phyloP scores from a whole-genome alignment of 148 eudicot species.

The Selenicereus undatus region DNA sequence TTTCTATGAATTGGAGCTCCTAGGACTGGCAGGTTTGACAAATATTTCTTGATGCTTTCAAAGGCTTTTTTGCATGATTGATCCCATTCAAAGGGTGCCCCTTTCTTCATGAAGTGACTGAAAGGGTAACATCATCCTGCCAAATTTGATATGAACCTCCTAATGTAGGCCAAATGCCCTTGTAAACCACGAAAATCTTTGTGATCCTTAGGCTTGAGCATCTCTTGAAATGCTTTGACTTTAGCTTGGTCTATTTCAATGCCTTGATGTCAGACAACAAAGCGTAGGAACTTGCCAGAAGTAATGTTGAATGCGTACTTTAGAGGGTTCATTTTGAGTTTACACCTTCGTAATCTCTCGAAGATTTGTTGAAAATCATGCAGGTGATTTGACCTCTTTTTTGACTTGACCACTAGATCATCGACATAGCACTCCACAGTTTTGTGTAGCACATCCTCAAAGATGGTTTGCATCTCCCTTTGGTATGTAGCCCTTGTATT shows the following conservation, averaged over 20 bases:
- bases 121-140: not conserved
- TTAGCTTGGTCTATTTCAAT: not conserved
- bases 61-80: too few species aligned
- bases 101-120: not conserved
- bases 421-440: too few species aligned
- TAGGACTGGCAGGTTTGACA: too few species aligned
- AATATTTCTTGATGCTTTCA: too few species aligned
- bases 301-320: not conserved
- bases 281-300: not conserved
- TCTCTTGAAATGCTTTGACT: not conserved
- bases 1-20: not conserved
- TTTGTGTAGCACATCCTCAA: too few species aligned
- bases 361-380: not conserved
- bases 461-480: too few species aligned
- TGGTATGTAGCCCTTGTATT: too few species aligned
- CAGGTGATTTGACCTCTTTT: not conserved
- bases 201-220: not conserved
- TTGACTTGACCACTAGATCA: not conserved
- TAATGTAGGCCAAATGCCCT: not conserved
- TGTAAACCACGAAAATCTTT: not conserved
- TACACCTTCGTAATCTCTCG: not conserved
- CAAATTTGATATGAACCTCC: not conserved
- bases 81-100: too few species aligned
- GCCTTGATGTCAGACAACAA: conserved; percentile 2
- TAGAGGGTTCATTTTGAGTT: not conserved